Evolutionary conservation across 306 rosid species (phyloP).

Genomic region (Rosa rugosa): DNA sequence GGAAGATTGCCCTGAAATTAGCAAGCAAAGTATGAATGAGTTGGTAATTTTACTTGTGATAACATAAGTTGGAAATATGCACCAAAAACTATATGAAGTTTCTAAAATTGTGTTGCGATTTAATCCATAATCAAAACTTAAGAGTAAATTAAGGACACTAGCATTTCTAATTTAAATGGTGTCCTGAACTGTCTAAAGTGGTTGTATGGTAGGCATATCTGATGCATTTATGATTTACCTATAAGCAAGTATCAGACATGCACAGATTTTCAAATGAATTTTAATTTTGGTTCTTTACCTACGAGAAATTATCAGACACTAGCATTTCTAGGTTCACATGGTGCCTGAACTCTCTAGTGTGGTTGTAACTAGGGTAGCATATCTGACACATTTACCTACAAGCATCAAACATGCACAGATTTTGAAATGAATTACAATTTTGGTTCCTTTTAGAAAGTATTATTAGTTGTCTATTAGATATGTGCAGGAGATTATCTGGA

Average conservation of each 20-base stretch:
- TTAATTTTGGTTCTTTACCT: no score
- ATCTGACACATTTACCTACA: not conserved
- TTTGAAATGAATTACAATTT: not conserved
- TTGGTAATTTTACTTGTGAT: constrained; percentile 3
- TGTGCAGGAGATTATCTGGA: not conserved
- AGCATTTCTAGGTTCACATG: not conserved
- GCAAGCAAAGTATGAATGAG: constrained; percentile 19
- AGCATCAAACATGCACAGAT: not conserved
- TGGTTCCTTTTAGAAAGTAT: not conserved
- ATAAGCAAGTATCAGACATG: not conserved
- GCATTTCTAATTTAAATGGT: not conserved
- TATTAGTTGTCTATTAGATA: not conserved
- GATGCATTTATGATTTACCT: not conserved
- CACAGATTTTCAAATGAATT: not conserved
- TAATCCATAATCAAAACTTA: not conserved
- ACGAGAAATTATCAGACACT: not conserved
- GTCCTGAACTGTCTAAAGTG: not conserved
- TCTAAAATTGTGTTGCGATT: not conserved
- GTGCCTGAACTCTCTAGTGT: not conserved
- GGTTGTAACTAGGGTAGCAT: not conserved
- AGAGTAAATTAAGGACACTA: not conserved
- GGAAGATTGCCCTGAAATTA: constrained; percentile 76
- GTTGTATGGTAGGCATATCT: not conserved
- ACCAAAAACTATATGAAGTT: not conserved
- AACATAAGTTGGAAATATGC: not conserved